Base-by-base conservation (phyloP, 1,284 basidiomycete genomes). In the Termitomyces sp. region DNA sequence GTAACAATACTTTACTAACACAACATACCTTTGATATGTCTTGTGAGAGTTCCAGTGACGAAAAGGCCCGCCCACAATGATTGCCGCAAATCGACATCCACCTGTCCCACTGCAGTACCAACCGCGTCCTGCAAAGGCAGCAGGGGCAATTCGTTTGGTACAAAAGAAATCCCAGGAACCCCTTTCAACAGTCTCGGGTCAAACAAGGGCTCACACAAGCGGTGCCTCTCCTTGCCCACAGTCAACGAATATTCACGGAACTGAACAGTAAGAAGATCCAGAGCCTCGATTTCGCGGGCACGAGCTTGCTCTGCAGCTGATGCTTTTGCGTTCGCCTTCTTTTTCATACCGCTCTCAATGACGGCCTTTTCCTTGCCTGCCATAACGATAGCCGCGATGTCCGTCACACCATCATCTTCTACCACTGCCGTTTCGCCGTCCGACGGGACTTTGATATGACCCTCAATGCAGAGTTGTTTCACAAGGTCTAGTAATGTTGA, bases 201-300 rank as follows among this genome's bases (percentile, higher is more conserved):
- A 59, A 94, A 91, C 31, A 97, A 74, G 8, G 93, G 92, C 65
- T 97, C 94, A 64, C 90, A 92, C 66, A 95, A 86, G 38, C 91
- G 79, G 74, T 97, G 93, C 44, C 93, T 78, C 61, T 94, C 90
- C 61, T 90, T 86, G 5, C 93, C 94, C 30, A 97, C 64, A 1
- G 84, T 87, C 56, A 97, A 69, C 45, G 84, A 80, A 62, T 84
- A 79, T 5, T 78, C 86, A 5, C 77, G 74, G 65, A 90, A 91
- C 62, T 88, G 77, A 11, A 92, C 68, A n/a, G 83, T 79, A 53
- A 91, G 69, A 54, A 91, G 78, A 68, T 93, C 91, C 54, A 91
- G 71, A 0, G 88, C 86, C 62, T 90, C 88, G 21, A 91, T 88
- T 68, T 91, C 88, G 56, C 78, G 77, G 45, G 86, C 86, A 19